Evolutionary conservation across 495 filamentous ascomycete genomes (phyloP).

Genomic region (Glutinoglossum americanum): DNA sequence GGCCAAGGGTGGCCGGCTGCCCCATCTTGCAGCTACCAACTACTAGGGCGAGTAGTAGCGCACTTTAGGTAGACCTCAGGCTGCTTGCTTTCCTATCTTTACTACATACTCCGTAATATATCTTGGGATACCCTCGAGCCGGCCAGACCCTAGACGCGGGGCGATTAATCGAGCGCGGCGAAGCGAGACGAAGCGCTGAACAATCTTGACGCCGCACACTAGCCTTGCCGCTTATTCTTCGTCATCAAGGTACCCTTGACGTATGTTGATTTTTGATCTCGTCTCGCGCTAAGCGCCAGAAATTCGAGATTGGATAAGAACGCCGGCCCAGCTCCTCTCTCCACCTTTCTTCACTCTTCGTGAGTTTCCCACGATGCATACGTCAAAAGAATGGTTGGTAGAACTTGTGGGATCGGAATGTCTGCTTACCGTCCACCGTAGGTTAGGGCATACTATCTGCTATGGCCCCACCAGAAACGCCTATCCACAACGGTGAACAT

Average conservation of each 20-base stretch:
- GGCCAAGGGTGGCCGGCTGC: too few relatives aligned
- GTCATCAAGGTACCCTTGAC: not conserved
- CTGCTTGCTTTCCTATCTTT: too few relatives aligned
- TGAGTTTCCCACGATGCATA: not conserved
- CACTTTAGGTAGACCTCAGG: too few relatives aligned
- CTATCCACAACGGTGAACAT: not conserved
- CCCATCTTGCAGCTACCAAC: too few relatives aligned
- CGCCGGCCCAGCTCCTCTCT: not conserved
- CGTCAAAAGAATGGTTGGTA: not conserved
- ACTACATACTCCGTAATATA: too few relatives aligned
- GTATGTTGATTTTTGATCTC: not conserved
- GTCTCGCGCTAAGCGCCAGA: constrained; percentile 2
- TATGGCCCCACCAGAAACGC: not conserved
- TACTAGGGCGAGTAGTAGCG: too few relatives aligned
- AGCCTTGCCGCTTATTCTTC: not conserved
- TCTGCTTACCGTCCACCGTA: not conserved
- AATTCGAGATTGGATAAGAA: not conserved
- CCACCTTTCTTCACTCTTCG: not conserved
- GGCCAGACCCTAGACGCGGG: not conserved
- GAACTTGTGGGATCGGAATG: not conserved
- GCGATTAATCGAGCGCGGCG: not conserved
- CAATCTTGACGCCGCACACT: not conserved
- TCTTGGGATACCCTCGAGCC: too few relatives aligned
- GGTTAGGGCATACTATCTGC: not conserved
- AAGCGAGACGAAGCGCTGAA: not conserved